Percentiles rank a stretch among this genome's conserved stretches.
These are phyloP conservation scores for Coemansia sp. DNA, from an alignment of 192 early-diverging fungal species.

Conservation along the genomic window DNA sequence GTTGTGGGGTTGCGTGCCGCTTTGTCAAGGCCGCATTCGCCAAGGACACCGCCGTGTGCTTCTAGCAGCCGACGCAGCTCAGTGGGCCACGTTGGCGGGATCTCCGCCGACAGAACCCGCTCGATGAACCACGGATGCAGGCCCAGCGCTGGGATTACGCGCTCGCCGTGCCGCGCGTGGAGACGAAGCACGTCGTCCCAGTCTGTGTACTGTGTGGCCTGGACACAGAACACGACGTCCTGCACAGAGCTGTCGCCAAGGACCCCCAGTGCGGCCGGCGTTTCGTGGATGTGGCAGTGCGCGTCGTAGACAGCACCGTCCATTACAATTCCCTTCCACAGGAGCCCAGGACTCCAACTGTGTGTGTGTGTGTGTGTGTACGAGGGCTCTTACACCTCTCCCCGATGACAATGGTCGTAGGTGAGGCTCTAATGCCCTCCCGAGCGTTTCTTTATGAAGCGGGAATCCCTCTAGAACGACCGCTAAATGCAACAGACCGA, in stretches of 20 bases:
- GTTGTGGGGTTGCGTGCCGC: slow-evolving; percentile 27
- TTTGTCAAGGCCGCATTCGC: slow-evolving; percentile 49
- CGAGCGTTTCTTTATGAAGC: slow-evolving; percentile 25
- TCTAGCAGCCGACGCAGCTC: slow-evolving; percentile 20
- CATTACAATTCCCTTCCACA: background rate
- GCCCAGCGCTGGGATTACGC: slow-evolving; percentile 35
- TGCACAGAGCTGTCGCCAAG: background rate
- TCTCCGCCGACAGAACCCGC: slow-evolving; percentile 14
- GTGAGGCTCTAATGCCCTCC: slow-evolving; percentile 22
- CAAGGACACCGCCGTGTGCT: slow-evolving; percentile 25
- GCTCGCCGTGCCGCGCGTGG: slow-evolving; percentile 2
- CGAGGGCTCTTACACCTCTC: slow-evolving; percentile 22
- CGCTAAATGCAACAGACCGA: background rate
- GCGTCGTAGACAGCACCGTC: slow-evolving; percentile 16
- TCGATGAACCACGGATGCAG: slow-evolving; percentile 50
- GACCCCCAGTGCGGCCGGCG: slow-evolving; percentile 1
- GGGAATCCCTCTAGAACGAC: slow-evolving; percentile 35
- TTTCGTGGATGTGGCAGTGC: slow-evolving; percentile 48
- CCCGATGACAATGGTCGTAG: slow-evolving; percentile 15
- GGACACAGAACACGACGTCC: slow-evolving; percentile 26
- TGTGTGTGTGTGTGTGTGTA: slow-evolving; percentile 4
- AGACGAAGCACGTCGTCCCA: slow-evolving; percentile 28
- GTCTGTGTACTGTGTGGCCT: slow-evolving; percentile 36
- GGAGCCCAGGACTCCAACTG: background rate
- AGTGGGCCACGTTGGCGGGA: slow-evolving; percentile 19